phyloP scores from a whole-genome alignment of 2,329 filamentous ascomycete genomes.

The Seiridium cupressi region DNA sequence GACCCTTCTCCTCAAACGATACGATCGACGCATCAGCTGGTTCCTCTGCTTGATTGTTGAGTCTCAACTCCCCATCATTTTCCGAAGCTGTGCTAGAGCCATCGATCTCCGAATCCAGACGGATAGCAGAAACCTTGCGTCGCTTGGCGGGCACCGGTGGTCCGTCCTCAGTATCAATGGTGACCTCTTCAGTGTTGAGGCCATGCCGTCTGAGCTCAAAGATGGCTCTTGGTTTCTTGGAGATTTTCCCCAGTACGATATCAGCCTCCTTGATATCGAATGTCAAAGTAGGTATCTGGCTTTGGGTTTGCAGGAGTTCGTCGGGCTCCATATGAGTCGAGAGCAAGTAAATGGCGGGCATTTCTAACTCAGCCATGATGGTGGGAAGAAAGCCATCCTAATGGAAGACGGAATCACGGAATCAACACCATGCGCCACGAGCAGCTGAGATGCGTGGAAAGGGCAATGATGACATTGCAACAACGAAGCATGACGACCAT shows the following conservation, averaged over 20 bases:
- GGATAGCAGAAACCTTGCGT: constrained; percentile 35
- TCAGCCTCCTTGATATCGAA: constrained; percentile 70
- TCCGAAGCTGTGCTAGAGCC: constrained; percentile 28
- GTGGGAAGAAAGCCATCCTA: too few relatives aligned
- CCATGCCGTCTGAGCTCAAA: constrained; percentile 74
- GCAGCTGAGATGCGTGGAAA: too few relatives aligned
- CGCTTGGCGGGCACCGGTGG: constrained; percentile 22
- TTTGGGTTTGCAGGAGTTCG: constrained; percentile 63
- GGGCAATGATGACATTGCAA: too few relatives aligned
- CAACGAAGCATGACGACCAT: too few relatives aligned
- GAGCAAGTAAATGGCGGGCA: constrained; percentile 72
- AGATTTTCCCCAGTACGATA: constrained; percentile 72
- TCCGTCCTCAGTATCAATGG: not conserved
- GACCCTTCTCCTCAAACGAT: constrained; percentile 6
- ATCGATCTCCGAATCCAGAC: constrained; percentile 6
- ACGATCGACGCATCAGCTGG: constrained; percentile 14
- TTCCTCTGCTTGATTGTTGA: constrained; percentile 1
- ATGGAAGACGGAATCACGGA: too few relatives aligned
- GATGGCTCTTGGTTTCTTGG: constrained; percentile 65
- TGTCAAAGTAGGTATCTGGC: constrained; percentile 64
- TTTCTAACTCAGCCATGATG: constrained; percentile 27
- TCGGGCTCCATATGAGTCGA: constrained; percentile 64
- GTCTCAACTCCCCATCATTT: constrained; percentile 11
- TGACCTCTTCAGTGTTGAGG: constrained; percentile 54
- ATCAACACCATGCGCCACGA: too few relatives aligned